Conservation (phyloP, 768 basidiomycete genomes). For the Amanita fuliginea region DNA sequence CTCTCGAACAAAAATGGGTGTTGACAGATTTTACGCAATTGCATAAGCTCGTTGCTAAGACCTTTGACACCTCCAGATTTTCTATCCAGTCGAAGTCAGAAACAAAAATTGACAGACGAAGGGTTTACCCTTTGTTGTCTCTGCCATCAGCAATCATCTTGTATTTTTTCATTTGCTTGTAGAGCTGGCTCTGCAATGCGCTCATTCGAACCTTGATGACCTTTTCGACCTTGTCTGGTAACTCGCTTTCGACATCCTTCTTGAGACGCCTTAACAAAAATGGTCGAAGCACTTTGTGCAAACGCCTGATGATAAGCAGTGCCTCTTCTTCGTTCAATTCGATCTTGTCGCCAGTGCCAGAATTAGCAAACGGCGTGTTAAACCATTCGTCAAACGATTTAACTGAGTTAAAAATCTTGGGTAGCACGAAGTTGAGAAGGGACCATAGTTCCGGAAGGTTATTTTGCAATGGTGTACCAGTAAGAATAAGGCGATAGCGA, state of each 20-base stretch:
- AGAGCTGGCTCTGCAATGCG: constrained; percentile 81
- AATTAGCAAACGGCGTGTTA: constrained; percentile 98
- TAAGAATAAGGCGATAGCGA: constrained; percentile 86
- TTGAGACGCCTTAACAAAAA: constrained; percentile 89
- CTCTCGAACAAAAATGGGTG: constrained; percentile 95
- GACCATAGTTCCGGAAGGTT: constrained; percentile 96
- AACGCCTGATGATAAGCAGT: constrained; percentile 88
- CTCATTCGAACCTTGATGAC: constrained; percentile 96
- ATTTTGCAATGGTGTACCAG: constrained; percentile 94
- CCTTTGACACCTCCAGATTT: constrained; percentile 77
- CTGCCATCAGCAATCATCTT: constrained; percentile 91
- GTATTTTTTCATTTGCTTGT: constrained; percentile 97
- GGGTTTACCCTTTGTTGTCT: constrained; percentile 58
- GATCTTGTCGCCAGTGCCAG: constrained; percentile 96
- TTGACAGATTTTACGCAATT: constrained; percentile 95
- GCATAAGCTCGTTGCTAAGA: constrained; percentile 92
- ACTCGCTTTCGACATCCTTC: constrained; percentile 92
- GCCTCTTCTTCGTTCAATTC: constrained; percentile 99
- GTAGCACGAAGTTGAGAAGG: constrained; percentile 87
- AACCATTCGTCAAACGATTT: constrained; percentile 99
- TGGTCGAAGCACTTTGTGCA: constrained; percentile 92
- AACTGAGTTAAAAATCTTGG: constrained; percentile 96
- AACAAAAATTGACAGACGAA: neutral
- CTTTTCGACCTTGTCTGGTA: constrained; percentile 97
- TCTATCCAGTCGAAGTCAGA: constrained; percentile 21